Conservation (phyloP, 1,284 basidiomycete genomes). For the Ustilago shanxiensis region DNA sequence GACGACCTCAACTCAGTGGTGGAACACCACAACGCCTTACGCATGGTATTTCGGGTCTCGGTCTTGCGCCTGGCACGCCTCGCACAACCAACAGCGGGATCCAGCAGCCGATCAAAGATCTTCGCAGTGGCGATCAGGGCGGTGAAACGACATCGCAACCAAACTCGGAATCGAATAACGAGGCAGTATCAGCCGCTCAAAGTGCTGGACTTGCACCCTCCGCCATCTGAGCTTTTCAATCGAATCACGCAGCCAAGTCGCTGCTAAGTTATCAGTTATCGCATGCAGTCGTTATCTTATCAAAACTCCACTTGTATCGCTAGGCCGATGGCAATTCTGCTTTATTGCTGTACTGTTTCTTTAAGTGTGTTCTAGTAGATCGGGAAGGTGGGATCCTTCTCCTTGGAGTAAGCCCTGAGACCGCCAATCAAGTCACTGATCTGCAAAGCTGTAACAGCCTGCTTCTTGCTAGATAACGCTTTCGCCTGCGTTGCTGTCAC, state of each 20-base stretch:
- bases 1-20: slow-evolving; percentile 9
- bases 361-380: slow-evolving; percentile 37
- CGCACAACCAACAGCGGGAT: slow-evolving; percentile 1
- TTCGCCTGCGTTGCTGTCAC: background rate
- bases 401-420: slow-evolving; percentile 46
- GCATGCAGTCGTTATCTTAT: background rate
- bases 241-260: background rate
- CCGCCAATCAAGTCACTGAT: slow-evolving; percentile 57
- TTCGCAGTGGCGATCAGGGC: background rate
- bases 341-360: background rate
- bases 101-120: slow-evolving; percentile 7
- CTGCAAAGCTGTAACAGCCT: slow-evolving; percentile 80
- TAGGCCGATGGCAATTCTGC: slow-evolving; percentile 5
- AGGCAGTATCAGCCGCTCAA: slow-evolving; percentile 26
- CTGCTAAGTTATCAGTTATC: background rate
- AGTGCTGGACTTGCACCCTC: slow-evolving; percentile 34
- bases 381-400: slow-evolving; percentile 52
- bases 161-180: background rate
- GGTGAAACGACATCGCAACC: background rate
- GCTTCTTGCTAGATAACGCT: slow-evolving; percentile 75
- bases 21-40: slow-evolving; percentile 16
- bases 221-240: slow-evolving; percentile 14
- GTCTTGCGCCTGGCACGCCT: slow-evolving; percentile 23
- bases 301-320: background rate
- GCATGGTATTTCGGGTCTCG: slow-evolving; percentile 19